phyloP scores from a whole-genome alignment of 164 flowering plant species.

The Magnolia officinalis region DNA sequence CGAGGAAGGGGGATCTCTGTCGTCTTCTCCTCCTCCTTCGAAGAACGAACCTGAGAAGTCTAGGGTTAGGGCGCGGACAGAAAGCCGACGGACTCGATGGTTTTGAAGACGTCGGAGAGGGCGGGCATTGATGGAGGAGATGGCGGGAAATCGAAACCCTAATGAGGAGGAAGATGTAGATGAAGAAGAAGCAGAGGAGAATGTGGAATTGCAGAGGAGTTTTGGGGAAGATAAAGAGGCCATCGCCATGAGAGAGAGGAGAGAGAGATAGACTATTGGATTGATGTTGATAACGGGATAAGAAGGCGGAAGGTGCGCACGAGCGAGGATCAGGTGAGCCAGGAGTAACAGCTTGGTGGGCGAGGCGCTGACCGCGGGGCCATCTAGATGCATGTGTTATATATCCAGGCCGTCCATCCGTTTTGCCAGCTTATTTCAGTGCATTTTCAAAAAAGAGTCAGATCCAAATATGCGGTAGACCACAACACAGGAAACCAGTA shows the following conservation, averaged over 20 bases:
- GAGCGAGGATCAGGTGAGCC: too few species aligned
- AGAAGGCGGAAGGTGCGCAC: background rate
- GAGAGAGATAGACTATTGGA: background rate
- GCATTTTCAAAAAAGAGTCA: too few species aligned
- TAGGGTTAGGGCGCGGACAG: conserved; percentile 43
- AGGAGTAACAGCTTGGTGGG: too few species aligned
- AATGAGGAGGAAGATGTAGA: conserved; percentile 1
- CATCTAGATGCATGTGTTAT: too few species aligned
- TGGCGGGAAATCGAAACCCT: background rate
- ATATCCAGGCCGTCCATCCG: too few species aligned
- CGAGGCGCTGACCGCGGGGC: too few species aligned
- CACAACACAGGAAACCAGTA: too few species aligned
- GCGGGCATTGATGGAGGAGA: conserved; percentile 19
- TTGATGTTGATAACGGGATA: background rate
- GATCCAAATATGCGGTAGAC: too few species aligned
- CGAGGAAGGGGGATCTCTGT: conserved; percentile 35
- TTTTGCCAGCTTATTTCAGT: too few species aligned
- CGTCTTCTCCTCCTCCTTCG: conserved; percentile 60
- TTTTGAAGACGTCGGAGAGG: conserved; percentile 16
- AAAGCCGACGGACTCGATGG: background rate
- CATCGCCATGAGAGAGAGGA: conserved; percentile 17
- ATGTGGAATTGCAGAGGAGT: background rate
- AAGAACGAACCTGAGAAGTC: conserved; percentile 76
- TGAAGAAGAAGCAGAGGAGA: conserved; percentile 14
- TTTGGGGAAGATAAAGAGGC: conserved; percentile 25